Evolutionary conservation across 192 early-diverging fungal species (phyloP), one percentile per base, ranked within the genome.

Genomic region (Borealophlyctis nickersoniae): DNA sequence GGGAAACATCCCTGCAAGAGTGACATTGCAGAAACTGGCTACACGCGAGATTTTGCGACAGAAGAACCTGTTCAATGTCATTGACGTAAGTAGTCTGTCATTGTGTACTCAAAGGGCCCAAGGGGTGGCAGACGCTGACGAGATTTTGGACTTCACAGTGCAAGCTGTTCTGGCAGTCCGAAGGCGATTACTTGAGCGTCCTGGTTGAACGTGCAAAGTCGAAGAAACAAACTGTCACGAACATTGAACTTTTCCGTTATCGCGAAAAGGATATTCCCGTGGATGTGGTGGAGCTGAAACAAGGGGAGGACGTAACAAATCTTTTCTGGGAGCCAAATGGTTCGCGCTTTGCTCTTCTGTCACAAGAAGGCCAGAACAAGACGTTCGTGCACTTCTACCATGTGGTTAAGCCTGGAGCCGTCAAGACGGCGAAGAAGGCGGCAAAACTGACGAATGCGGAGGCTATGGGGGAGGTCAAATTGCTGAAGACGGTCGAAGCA

Each of bases 11-110:
- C 97, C 97, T 32, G 97, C 97, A 2, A 87, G 95, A 70, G 95
- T 98, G n/a, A 95, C 92, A 24, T 67, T 99, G 32, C 72, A 95
- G 63, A 77, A 80, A 36, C 70, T 98, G n/a, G 95, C 95, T 28
- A 73, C 62, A 62, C 88, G 90, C 72, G 86, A 93, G 55, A 84
- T 95, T 58, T 59, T 97, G 36, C 88, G 94, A 59, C 96, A 93
- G 54, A 99, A 98, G 87, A 98, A 98, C 77, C 84, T 99, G 84
- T 95, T 97, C 81, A 94, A 86, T 76, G 94, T 97, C 33, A 86
- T 80, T 52, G 85, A 89, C 53, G 79, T 79, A 67, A 56, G 71
- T 73, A 1, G 4, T 16, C 29, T 49, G 16, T 76, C 26, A 13
- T 2, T 30, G 16, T n/a, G 29, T 5, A 24, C 24, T 13, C 65